Evolutionary conservation across 2,329 filamentous ascomycete species (phyloP).

Genomic region (Didymella lethalis): DNA sequence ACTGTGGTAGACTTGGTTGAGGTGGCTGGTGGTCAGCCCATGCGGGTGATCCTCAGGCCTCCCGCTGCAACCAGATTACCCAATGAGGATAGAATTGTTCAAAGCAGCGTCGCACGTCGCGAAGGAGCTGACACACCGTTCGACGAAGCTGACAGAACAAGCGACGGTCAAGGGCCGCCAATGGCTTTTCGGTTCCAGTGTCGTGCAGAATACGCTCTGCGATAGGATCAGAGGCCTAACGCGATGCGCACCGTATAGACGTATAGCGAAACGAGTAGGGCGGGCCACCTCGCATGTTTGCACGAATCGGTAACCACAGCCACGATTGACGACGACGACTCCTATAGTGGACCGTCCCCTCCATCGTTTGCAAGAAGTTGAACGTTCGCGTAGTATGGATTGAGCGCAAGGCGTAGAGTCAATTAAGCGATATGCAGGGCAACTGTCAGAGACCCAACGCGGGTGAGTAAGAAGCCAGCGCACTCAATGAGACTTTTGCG

Average conservation of each 20-base stretch:
- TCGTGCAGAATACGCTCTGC: conserved; percentile 4
- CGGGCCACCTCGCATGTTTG: conserved; percentile 35
- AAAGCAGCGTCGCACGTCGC: conserved; percentile 20
- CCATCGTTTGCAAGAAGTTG: conserved; percentile 15
- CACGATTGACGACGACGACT: conserved; percentile 46
- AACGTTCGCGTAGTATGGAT: background rate
- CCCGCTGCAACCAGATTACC: conserved; percentile 22
- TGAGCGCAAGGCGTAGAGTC: background rate
- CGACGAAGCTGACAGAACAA: conserved; percentile 35
- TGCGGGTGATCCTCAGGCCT: conserved; percentile 17
- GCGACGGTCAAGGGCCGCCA: conserved; percentile 23
- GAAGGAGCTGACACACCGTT: conserved; percentile 29
- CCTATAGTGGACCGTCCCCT: conserved; percentile 17
- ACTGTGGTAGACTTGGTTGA: background rate
- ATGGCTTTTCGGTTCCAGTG: conserved; percentile 3
- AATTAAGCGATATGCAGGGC: conserved; percentile 7
- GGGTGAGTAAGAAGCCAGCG: conserved; percentile 23
- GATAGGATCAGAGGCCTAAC: conserved; percentile 18
- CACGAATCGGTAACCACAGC: conserved; percentile 38
- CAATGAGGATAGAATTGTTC: conserved; percentile 20
- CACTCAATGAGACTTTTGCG: conserved; percentile 3
- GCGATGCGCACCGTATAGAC: conserved; percentile 24
- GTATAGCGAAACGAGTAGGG: conserved; percentile 28
- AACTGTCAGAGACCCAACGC: conserved; percentile 11
- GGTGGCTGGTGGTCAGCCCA: conserved; percentile 31